Evolutionary conservation across 1,284 basidiomycete genomes (phyloP).

Genomic region (Ceratobasidium sp.): DNA sequence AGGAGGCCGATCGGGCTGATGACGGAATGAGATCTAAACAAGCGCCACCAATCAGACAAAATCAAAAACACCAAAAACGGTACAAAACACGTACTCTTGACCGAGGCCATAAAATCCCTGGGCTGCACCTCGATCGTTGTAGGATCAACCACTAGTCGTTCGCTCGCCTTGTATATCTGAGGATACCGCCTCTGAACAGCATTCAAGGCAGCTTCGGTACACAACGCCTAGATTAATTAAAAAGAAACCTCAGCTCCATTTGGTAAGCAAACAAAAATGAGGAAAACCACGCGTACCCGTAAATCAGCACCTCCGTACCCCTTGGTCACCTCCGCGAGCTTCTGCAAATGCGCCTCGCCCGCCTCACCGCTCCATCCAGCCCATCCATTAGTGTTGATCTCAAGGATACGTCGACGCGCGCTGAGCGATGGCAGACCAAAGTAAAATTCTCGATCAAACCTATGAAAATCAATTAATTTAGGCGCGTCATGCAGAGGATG

Average conservation of each 20-base stretch:
- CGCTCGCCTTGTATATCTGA: slow-evolving; percentile 95
- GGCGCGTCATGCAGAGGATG: not conserved
- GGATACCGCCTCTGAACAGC: slow-evolving; percentile 97
- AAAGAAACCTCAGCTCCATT: slow-evolving; percentile 39
- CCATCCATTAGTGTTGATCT: slow-evolving; percentile 95
- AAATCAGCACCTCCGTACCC: slow-evolving; percentile 99
- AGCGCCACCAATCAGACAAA: slow-evolving; percentile 35
- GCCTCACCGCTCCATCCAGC: slow-evolving; percentile 78
- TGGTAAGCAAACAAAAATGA: slow-evolving; percentile 26
- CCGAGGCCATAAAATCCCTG: slow-evolving; percentile 97
- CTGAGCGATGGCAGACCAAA: slow-evolving; percentile 91
- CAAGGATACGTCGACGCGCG: slow-evolving; percentile 90
- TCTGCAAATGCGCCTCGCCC: slow-evolving; percentile 71
- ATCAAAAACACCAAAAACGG: slow-evolving; percentile 40
- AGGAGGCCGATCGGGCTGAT: slow-evolving; percentile 90
- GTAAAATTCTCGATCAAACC: slow-evolving; percentile 98
- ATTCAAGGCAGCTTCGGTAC: slow-evolving; percentile 97
- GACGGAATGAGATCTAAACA: slow-evolving; percentile 92
- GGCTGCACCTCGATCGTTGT: slow-evolving; percentile 89
- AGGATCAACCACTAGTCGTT: slow-evolving; percentile 88
- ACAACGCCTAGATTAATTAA: slow-evolving; percentile 76
- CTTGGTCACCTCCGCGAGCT: slow-evolving; percentile 92
- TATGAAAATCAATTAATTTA: not conserved
- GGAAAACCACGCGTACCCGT: slow-evolving; percentile 66
- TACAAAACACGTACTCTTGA: slow-evolving; percentile 83